Evolutionary conservation across 108 stramenopile species (phyloP), one percentile per base, ranked within the genome.

Genomic region (Epipyxis sp.): DNA sequence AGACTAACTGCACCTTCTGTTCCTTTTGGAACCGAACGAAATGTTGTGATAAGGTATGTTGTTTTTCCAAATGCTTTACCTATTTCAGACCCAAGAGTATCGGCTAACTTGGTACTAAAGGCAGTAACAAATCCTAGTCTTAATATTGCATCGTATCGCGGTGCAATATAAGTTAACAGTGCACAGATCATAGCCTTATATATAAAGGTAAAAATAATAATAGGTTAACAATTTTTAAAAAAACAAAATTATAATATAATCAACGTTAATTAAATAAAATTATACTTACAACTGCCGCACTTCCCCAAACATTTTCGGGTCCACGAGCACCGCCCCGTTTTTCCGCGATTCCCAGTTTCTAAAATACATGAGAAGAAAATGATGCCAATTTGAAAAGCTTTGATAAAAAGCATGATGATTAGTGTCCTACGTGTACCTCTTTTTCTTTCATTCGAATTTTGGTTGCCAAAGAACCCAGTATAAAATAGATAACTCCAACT

Each of bases 291-390:
- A 91, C 92, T 0, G 92, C 85, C 0, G 95, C 95, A 50, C 91
- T 92, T 3, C 96, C 96, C 85, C 94, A 97, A 0, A 97, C 94
- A 80, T 95, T 95, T 76, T 95, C 96, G 0, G 96, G 96, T 1
- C 96, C 96, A 2, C 96, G 81, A 43, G 91, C 68, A 29, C 96
- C 96, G 0, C 94, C 93, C 40, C 96, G 77, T 16, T 86, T 86
- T 76, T 97, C 96, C 44, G 94, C 96, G 44, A 97, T 94, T n/a
- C 96, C 96, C 69, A 78, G 59, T 20, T 62, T 40, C 80, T 83
- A 65, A 10, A 37, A 6, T 32, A 20, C 13, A 50, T 50, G 20
- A 20, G 46, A 50, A 13, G 46, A 20, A n/a, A n/a, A n/a, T n/a
- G n/a, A n/a, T n/a, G n/a, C n/a, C n/a, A n/a, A n/a, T n/a, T n/a